Percentiles rank a stretch among this genome's conserved stretches.
phyloP scores from a whole-genome alignment of 2,329 filamentous ascomycete species.

The Chalara sp. region DNA sequence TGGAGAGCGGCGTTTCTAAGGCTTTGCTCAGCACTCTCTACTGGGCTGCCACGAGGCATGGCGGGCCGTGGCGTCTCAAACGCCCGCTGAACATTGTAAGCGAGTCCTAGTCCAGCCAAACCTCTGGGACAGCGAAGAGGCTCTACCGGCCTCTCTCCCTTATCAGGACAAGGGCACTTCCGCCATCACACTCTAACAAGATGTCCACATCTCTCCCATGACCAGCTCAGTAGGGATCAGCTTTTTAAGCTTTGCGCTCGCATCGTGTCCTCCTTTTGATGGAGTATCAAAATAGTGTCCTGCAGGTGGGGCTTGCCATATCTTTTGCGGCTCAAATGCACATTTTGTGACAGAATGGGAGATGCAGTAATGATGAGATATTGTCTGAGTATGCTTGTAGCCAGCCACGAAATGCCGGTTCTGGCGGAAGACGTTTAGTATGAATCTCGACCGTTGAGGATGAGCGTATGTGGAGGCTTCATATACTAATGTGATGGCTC shows the following conservation, averaged over 20 bases:
- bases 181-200: slow-evolving; percentile 13
- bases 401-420: slow-evolving; percentile 18
- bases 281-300: slow-evolving; percentile 15
- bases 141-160: neutral
- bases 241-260: slow-evolving; percentile 14
- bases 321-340: slow-evolving; percentile 8
- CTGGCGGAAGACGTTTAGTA: slow-evolving; percentile 4
- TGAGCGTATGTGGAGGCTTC: slow-evolving; percentile 15
- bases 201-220: neutral
- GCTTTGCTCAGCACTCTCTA: neutral
- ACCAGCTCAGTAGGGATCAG: slow-evolving; percentile 25
- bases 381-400: slow-evolving; percentile 11
- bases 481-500: slow-evolving; percentile 17
- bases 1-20: too few relatives aligned
- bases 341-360: slow-evolving; percentile 5
- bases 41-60: neutral
- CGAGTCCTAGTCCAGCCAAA: neutral
- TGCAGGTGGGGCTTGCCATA: slow-evolving; percentile 12
- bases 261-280: slow-evolving; percentile 6
- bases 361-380: slow-evolving; percentile 15
- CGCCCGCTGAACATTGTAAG: slow-evolving; percentile 7
- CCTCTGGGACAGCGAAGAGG: neutral
- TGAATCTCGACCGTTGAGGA: slow-evolving; percentile 4
- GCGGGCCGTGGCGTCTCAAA: neutral
- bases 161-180: slow-evolving; percentile 1